These are phyloP conservation scores for Paecilomyces sp. DNA, from an alignment of 2,329 filamentous ascomycete genomes.

Conservation along the genomic window DNA sequence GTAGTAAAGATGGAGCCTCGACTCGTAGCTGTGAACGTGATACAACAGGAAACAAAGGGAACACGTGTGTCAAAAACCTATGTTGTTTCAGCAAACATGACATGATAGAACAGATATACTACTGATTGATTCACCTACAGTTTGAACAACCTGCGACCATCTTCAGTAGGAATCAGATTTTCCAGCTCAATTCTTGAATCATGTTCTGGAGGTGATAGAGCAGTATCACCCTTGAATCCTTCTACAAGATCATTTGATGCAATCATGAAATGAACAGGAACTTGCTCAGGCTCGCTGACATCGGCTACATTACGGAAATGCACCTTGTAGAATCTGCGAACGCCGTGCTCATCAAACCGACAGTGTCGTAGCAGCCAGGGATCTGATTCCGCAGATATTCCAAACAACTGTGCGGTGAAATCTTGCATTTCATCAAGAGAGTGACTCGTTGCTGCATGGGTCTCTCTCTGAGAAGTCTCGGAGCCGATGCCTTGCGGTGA, in stretches of 20 bases:
- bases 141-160: not conserved
- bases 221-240: constrained; percentile 2
- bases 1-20: constrained; percentile 10
- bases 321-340: constrained; percentile 27
- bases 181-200: constrained; percentile 5
- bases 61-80: constrained; percentile 23
- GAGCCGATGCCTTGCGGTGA: not conserved
- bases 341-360: constrained; percentile 28
- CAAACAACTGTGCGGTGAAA: constrained; percentile 22
- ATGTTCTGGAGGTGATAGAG: not conserved
- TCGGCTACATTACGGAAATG: constrained; percentile 33
- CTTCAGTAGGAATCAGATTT: not conserved
- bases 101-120: not conserved
- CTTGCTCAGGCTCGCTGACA: constrained; percentile 24
- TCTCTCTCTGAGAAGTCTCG: not conserved
- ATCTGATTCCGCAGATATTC: constrained; percentile 26
- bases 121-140: not conserved
- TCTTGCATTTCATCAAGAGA: constrained; percentile 11
- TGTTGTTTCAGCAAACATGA: not conserved
- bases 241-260: constrained; percentile 3
- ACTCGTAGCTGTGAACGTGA: constrained; percentile 22
- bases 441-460: not conserved
- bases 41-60: constrained; percentile 22
- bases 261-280: constrained; percentile 20
- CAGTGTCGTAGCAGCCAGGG: constrained; percentile 31